phyloP scores from a whole-genome alignment of 2,329 filamentous ascomycete genomes.

The Penicillium frequentans region DNA sequence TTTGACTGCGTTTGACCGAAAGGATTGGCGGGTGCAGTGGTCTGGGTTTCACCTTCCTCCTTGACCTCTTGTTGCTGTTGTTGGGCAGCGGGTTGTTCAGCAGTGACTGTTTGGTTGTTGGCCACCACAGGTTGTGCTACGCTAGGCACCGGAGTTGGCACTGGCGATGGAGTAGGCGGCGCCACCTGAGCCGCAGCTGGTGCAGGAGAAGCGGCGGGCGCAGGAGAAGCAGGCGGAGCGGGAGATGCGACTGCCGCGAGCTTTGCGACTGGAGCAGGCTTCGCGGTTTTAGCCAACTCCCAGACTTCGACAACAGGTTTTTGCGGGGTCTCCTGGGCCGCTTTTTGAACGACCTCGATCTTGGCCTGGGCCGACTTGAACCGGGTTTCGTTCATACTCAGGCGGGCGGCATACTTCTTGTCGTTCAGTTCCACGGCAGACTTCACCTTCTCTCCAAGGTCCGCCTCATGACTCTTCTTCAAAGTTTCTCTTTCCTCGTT shows the following conservation, averaged over 20 bases:
- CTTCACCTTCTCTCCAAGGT: conserved; percentile 58
- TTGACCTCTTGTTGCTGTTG: not conserved
- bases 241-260: conserved; percentile 24
- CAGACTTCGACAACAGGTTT: conserved; percentile 84
- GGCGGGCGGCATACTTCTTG: conserved; percentile 71
- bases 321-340: conserved; percentile 81
- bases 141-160: conserved; percentile 5
- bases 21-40: conserved; percentile 16
- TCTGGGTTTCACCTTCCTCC: not conserved
- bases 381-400: conserved; percentile 78
- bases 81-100: not conserved
- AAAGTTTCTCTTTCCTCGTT: conserved; percentile 42
- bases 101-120: conserved; percentile 10
- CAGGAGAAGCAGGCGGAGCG: conserved; percentile 18
- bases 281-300: conserved; percentile 72
- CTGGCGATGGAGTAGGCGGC: conserved; percentile 8
- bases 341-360: conserved; percentile 74
- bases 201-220: conserved; percentile 21
- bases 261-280: conserved; percentile 47
- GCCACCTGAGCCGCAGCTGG: conserved; percentile 13
- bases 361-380: conserved; percentile 66
- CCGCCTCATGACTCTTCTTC: conserved; percentile 53
- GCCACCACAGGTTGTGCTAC: not conserved
- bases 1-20: conserved; percentile 29
- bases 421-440: conserved; percentile 68